Percentiles rank a stretch among this genome's conserved stretches.
phyloP scores from a whole-genome alignment of 1,284 basidiomycete genomes.

The Leccinum subfulvum region DNA sequence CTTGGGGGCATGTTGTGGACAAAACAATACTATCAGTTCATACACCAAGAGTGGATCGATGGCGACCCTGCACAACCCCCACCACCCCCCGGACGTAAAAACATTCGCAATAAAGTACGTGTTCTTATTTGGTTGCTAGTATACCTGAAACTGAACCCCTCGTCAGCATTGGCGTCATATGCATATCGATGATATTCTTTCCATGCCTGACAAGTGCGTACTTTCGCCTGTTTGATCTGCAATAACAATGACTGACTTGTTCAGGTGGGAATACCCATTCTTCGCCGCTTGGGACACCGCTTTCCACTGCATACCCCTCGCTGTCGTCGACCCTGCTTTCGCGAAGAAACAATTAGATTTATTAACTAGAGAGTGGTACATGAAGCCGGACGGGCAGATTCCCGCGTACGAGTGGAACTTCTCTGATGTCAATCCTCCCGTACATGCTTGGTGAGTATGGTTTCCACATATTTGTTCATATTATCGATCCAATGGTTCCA shows the following conservation, averaged over 20 bases:
- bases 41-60: conserved; percentile 94
- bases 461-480: not conserved
- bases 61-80: conserved; percentile 95
- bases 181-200: conserved; percentile 92
- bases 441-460: conserved; percentile 81
- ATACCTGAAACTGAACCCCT: conserved; percentile 5
- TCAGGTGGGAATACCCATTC: conserved; percentile 95
- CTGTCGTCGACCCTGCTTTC: conserved; percentile 91
- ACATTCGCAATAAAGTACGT: conserved; percentile 76
- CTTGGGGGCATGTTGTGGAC: conserved; percentile 98
- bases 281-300: conserved; percentile 96
- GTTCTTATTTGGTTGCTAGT: not conserved
- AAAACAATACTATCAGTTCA: conserved; percentile 95
- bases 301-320: conserved; percentile 97
- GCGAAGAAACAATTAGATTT: conserved; percentile 97
- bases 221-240: not conserved
- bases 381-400: conserved; percentile 97
- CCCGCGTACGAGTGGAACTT: conserved; percentile 99
- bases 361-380: conserved; percentile 97
- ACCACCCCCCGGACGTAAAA: conserved; percentile 88
- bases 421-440: conserved; percentile 94
- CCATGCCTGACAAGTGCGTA: conserved; percentile 94
- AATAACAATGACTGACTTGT: conserved; percentile 3
- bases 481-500: conserved; percentile 25
- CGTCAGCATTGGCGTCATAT: conserved; percentile 89